Percentiles rank a stretch among this genome's conserved stretches.
phyloP scores from a whole-genome alignment of 768 basidiomycete species.

The Agaricus bisporus region DNA sequence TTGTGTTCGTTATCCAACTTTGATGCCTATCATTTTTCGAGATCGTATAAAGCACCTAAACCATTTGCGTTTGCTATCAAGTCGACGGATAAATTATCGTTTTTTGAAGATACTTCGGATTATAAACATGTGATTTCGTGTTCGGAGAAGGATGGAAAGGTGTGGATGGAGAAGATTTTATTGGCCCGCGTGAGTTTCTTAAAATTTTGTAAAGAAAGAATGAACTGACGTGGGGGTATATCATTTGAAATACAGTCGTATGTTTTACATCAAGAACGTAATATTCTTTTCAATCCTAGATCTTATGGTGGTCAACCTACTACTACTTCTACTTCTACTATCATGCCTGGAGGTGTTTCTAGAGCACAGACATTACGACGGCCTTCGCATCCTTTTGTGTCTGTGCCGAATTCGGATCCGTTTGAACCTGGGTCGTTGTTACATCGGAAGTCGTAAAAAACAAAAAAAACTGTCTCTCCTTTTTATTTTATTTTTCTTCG shows the following conservation, averaged over 20 bases:
- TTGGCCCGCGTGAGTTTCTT: conserved; percentile 76
- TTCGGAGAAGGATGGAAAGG: conserved; percentile 61
- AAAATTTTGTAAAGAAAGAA: too few species aligned
- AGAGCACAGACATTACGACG: conserved; percentile 31
- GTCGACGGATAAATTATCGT: conserved; percentile 77
- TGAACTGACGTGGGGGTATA: neutral
- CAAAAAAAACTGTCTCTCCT: conserved; percentile 7
- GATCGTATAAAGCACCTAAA: conserved; percentile 77
- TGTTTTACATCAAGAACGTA: conserved; percentile 74
- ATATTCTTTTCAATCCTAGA: conserved; percentile 52
- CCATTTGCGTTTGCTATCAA: conserved; percentile 82
- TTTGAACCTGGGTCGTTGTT: conserved; percentile 79
- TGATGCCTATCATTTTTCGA: conserved; percentile 78
- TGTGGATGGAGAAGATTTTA: conserved; percentile 77
- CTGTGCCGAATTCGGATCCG: conserved; percentile 31
- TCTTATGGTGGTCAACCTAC: conserved; percentile 17
- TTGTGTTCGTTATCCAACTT: conserved; percentile 87
- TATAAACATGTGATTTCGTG: conserved; percentile 86
- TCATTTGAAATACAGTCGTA: conserved; percentile 51
- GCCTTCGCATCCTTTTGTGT: conserved; percentile 34
- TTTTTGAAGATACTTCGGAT: conserved; percentile 85
- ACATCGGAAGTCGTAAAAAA: conserved; percentile 34
- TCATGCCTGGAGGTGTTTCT: too few species aligned
- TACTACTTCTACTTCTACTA: too few species aligned
- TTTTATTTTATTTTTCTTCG: neutral